Percentiles rank a stretch among this genome's conserved stretches.
These are phyloP conservation scores for Ophiocordyceps sinensis DNA, from an alignment of 2,329 filamentous ascomycete genomes.

Conservation along the genomic window DNA sequence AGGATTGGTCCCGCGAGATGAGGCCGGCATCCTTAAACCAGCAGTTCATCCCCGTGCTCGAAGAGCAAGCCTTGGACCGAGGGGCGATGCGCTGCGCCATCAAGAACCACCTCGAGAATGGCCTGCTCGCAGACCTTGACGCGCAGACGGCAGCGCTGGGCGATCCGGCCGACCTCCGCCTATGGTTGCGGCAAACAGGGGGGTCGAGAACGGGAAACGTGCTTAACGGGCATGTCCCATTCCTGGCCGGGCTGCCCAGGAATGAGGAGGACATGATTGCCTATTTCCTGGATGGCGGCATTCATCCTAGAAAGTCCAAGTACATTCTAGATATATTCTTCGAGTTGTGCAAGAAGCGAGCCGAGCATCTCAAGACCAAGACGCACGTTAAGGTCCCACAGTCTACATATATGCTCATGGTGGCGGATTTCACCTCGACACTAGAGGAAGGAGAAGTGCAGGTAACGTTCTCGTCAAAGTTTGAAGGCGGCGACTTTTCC, in stretches of 20 bases:
- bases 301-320: conserved; percentile 31
- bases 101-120: conserved; percentile 29
- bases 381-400: conserved; percentile 46
- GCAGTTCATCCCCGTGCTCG: conserved; percentile 54
- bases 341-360: conserved; percentile 34
- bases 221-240: conserved; percentile 23
- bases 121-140: conserved; percentile 36
- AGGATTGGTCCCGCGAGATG: conserved; percentile 19
- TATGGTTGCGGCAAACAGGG: conserved; percentile 35
- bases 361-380: conserved; percentile 35
- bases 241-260: conserved; percentile 34
- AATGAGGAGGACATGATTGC: conserved; percentile 35
- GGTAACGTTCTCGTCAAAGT: conserved; percentile 52
- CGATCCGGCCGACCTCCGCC: conserved; percentile 32
- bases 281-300: conserved; percentile 45
- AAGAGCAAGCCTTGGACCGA: conserved; percentile 38
- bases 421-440: conserved; percentile 49
- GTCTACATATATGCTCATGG: conserved; percentile 50
- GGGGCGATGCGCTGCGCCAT: conserved; percentile 32
- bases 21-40: conserved; percentile 43
- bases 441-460: conserved; percentile 54
- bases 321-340: conserved; percentile 34
- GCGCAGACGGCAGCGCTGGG: conserved; percentile 35
- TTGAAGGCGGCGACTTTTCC: conserved; percentile 37
- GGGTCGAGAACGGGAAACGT: conserved; percentile 21